Base-by-base conservation (phyloP, 1,284 basidiomycete species). In the Rhodotorula glutinis region DNA sequence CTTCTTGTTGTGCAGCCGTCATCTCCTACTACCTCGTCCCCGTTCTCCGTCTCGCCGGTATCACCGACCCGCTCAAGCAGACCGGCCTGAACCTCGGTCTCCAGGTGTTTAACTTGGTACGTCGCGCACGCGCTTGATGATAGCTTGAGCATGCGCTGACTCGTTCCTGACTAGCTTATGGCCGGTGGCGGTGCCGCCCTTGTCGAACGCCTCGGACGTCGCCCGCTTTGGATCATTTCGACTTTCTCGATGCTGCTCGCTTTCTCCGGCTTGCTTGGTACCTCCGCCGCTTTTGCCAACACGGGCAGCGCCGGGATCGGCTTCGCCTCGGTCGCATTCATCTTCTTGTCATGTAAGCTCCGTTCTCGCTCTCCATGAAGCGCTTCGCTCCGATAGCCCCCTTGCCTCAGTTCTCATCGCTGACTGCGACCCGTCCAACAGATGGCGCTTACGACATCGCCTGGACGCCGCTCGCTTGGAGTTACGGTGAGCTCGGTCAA, bases 301-400 rank as follows among this genome's bases (percentile, higher is more conserved):
- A 80, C 80, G 75, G 78, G 79, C 8, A 75, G 78, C 53, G 60
- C 76, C n/a, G 62, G 67, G 0, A 79, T 81, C 21, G 82, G 79
- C 11, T 83, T 88, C 71, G 83, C 86, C 16, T 84, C 89, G 77
- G 86, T 90, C 69, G 88, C 84, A 4, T 87, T 89, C 80, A 87
- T 90, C 78, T 90, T 88, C 83, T 76, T 90, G 64, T 88, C 85
- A 81, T 88, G 86, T 29, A 8, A 17, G 25, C 21, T 19, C 9
- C 14, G 5, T 2, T 41, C 25, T 43, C 43, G 5, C n/a, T 25
- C 4, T 13, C 25, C 4, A 46, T 41, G 3, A 9, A 4, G 41
- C 21, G 41, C 17, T 27, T 17, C 27, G n/a, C n/a, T n/a, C n/a
- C n/a, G n/a, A n/a, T n/a, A n/a, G n/a, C n/a, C n/a, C n/a, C n/a